Conservation (phyloP, 805 yeast species). For the Zygotorulaspora florentina region DNA sequence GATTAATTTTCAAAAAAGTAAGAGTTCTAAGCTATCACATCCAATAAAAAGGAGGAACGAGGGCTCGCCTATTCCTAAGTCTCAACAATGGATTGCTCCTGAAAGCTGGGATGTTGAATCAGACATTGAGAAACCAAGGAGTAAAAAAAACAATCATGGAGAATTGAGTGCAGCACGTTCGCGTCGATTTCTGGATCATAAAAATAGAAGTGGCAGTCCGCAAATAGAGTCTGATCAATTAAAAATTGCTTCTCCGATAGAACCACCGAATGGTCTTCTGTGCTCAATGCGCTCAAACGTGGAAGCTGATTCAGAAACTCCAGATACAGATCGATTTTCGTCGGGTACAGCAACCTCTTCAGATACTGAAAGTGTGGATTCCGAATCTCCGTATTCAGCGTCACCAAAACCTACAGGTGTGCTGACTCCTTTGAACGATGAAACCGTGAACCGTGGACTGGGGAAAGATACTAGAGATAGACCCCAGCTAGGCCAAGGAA, state of each 20-base stretch:
- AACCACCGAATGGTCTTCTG: background rate
- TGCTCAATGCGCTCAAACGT: background rate
- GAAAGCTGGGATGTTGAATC: conserved; percentile 58
- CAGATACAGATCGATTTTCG: background rate
- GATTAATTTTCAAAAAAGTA: too few species aligned
- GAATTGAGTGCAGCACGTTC: background rate
- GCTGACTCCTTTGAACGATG: background rate
- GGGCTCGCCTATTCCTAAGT: conserved; percentile 1
- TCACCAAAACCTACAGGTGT: background rate
- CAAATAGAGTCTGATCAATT: background rate
- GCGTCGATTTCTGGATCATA: background rate
- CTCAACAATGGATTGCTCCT: conserved; percentile 49
- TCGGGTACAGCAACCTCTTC: conserved; percentile 1
- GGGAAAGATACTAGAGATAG: background rate
- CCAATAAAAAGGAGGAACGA: conserved; percentile 1
- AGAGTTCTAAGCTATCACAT: background rate
- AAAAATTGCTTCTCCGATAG: background rate
- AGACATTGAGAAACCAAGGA: conserved; percentile 17
- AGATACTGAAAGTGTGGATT: background rate
- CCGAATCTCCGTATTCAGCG: background rate
- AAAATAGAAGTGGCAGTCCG: background rate
- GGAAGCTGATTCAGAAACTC: background rate
- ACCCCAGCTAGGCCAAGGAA: background rate
- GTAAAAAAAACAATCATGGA: conserved; percentile 11
- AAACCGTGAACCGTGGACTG: background rate